Evolutionary conservation across 331 rosid species (phyloP).

Genomic region (Malus hybrid): DNA sequence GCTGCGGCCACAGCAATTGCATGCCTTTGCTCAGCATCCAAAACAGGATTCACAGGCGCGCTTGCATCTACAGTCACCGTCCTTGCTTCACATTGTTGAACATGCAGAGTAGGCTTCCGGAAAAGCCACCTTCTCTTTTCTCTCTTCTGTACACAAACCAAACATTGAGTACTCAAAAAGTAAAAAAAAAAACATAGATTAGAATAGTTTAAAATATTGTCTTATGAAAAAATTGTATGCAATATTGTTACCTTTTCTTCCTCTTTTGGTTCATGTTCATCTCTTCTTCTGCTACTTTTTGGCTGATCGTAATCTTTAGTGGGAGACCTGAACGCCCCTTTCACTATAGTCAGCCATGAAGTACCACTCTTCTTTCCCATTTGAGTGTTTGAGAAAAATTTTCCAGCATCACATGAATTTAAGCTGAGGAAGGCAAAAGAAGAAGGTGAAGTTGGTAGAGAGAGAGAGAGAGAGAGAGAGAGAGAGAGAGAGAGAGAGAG

Average conservation of each 20-base stretch:
- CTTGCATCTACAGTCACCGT: background rate
- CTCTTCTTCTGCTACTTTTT: conserved; percentile 13
- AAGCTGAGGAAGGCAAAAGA: background rate
- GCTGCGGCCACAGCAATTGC: conserved; percentile 37
- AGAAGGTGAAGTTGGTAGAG: background rate
- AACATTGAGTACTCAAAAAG: background rate
- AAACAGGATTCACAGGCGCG: conserved; percentile 1
- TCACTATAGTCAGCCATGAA: conserved; percentile 23
- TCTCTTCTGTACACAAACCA: conserved; percentile 11
- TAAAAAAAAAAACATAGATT: background rate
- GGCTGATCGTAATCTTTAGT: conserved; percentile 3
- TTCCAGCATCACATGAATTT: background rate
- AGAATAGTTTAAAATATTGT: background rate
- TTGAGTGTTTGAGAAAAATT: background rate
- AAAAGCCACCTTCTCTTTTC: conserved; percentile 25
- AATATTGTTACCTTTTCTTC: conserved; percentile 16
- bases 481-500: background rate
- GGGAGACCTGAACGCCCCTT: conserved; percentile 27
- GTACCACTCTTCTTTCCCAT: conserved; percentile 24
- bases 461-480: background rate
- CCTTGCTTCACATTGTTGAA: conserved; percentile 13
- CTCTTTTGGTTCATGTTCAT: conserved; percentile 16
- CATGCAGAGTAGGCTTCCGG: conserved; percentile 11
- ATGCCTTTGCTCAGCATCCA: conserved; percentile 20
- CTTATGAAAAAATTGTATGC: too few relatives aligned